phyloP scores from a whole-genome alignment of 1,139 yeast genomes.

The Meyerozyma sp. region DNA sequence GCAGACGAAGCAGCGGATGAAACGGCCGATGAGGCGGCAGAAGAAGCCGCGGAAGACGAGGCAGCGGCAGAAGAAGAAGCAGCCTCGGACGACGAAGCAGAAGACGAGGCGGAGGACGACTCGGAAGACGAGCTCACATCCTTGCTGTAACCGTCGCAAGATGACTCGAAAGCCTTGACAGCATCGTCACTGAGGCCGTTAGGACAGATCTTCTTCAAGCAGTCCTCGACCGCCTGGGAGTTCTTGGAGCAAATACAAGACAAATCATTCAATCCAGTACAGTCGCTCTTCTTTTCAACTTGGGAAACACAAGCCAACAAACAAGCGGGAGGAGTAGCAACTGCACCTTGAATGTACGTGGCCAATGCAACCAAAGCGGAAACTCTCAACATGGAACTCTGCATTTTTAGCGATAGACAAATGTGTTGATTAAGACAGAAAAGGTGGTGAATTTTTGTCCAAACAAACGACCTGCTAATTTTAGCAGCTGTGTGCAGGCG shows the following conservation, averaged over 20 bases:
- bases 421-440: background rate
- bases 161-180: conserved; percentile 45
- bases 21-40: conserved; percentile 18
- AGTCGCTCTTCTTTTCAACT: conserved; percentile 51
- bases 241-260: conserved; percentile 60
- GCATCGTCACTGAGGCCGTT: conserved; percentile 54
- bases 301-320: conserved; percentile 79
- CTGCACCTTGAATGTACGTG: conserved; percentile 41
- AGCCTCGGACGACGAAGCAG: conserved; percentile 17
- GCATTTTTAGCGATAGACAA: conserved; percentile 1
- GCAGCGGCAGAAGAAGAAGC: conserved; percentile 23
- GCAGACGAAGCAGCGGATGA: conserved; percentile 6
- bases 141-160: conserved; percentile 41
- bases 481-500: background rate
- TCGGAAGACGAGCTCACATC: conserved; percentile 7
- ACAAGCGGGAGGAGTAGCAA: conserved; percentile 87
- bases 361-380: conserved; percentile 49
- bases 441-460: background rate
- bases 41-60: conserved; percentile 19
- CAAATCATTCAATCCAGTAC: conserved; percentile 56
- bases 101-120: conserved; percentile 6
- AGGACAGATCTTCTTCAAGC: conserved; percentile 67
- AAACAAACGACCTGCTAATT: conserved; percentile 1
- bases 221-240: conserved; percentile 44
- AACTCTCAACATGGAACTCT: conserved; percentile 20